Base-by-base conservation (phyloP, 2,329 filamentous ascomycete genomes). In the Monosporascus cannonballus region DNA sequence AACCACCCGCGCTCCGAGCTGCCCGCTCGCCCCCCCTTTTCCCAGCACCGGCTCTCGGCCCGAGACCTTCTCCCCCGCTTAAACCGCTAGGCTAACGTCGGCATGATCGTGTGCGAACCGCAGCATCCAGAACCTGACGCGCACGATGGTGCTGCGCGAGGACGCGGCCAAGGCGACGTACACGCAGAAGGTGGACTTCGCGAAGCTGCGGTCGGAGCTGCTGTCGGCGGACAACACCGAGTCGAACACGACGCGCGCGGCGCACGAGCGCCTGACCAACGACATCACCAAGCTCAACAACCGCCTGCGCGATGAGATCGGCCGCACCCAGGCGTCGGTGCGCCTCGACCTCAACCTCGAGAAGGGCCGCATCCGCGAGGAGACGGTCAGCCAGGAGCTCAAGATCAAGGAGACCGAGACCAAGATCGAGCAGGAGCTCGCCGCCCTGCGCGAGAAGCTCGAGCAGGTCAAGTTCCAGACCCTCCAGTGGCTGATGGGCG, bases 381-480 rank as follows among this genome's bases (percentile, higher is more conserved):
- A 99, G 76, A 91, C 92, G 18, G 95, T 96, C 60, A 87, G 89
- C 53, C 94, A 97, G 74, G 94, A 99, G 72, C 84, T 99, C 72
- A 95, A 96, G 76, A 90, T 99, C 65, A 96, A 96, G 76, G 94
- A 99, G 80, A 97, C 94, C 14, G 94, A 99, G 76, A 96, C 92
- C 53, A 86, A 95, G 73, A 97, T 99, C 65, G 94, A 99, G 76
- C 93, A 97, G 74, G 94, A 97, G 76, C 91, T 94, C 51, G 93
- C 93, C 41, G 87, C 88, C 34, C 71, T 99, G 67, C 79, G 90
- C 60, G 94, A 97, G 76, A 87, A 95, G 73, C 79, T 99, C 47
- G 94, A 99, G 75, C 89, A 90, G 61, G 94, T 99, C 70, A 99
- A 99, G 78, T 97, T 97, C 73, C 90, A 91, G 67, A 97, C 94